phyloP scores from a whole-genome alignment of 208 protist genomes.

The Borovskyia barvae region DNA sequence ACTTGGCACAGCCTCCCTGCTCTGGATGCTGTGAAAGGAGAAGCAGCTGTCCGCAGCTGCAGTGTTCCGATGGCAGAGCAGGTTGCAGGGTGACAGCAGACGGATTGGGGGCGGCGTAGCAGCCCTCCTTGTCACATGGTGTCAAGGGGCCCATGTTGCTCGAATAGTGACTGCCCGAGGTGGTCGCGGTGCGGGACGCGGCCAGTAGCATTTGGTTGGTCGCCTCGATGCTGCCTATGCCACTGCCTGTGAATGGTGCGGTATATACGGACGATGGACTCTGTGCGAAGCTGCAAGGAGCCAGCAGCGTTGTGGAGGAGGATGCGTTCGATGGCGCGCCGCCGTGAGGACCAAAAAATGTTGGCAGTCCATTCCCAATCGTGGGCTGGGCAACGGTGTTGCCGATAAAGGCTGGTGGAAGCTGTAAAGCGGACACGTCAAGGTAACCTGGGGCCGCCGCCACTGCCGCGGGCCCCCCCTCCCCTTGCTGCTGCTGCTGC shows the following conservation, averaged over 20 bases:
- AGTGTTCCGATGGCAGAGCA: conserved; percentile 25
- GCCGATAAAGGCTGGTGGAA: conserved; percentile 4
- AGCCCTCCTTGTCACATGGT: conserved; percentile 1
- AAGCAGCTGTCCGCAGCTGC: conserved; percentile 44
- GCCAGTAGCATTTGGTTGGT: conserved; percentile 31
- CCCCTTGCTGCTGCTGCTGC: conserved; percentile 17
- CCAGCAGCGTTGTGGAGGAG: background rate
- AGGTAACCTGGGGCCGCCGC: conserved; percentile 1
- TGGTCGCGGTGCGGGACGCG: conserved; percentile 17
- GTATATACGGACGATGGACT: conserved; percentile 18
- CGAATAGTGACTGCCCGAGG: conserved; percentile 7
- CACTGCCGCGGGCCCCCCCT: background rate
- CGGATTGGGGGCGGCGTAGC: background rate
- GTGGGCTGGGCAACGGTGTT: background rate
- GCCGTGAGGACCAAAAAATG: conserved; percentile 11
- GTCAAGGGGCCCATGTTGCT: conserved; percentile 8
- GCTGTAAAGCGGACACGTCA: conserved; percentile 2
- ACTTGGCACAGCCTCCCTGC: conserved; percentile 26
- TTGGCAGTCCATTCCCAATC: conserved; percentile 1
- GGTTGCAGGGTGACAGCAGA: conserved; percentile 29
- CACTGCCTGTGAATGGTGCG: conserved; percentile 11
- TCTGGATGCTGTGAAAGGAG: conserved; percentile 28
- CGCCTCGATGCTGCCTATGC: conserved; percentile 27
- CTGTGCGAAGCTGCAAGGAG: background rate
- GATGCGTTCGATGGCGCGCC: background rate